Evolutionary conservation across 306 rosid species (phyloP).

Genomic region (Dryas drummondii): DNA sequence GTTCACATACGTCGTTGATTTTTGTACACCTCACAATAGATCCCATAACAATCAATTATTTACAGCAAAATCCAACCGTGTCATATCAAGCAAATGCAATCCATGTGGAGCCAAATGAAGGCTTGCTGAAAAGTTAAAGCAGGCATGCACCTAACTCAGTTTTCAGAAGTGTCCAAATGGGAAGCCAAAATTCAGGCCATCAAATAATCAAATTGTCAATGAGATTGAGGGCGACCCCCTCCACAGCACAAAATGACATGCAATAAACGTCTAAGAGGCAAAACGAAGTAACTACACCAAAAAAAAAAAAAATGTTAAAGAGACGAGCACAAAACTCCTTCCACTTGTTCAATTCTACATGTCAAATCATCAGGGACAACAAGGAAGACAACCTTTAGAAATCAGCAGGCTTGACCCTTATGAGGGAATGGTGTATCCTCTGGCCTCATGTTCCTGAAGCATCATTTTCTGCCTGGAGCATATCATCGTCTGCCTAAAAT

Average conservation of each 20-base stretch:
- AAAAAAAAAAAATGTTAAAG: neutral
- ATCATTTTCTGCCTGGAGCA: neutral
- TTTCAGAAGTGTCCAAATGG: constrained; percentile 3
- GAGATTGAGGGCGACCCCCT: neutral
- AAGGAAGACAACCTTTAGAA: constrained; percentile 6
- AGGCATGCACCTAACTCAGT: constrained; percentile 3
- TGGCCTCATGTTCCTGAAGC: neutral
- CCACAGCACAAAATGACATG: neutral
- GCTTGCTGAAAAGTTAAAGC: constrained; percentile 15
- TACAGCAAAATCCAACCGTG: neutral
- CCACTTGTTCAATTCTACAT: neutral
- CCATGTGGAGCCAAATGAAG: neutral
- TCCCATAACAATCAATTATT: neutral
- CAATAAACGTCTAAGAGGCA: neutral
- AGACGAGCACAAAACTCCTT: neutral
- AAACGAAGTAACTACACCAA: neutral
- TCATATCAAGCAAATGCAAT: neutral
- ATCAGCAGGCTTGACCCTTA: neutral
- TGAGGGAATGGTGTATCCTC: neutral
- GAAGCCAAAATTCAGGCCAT: constrained; percentile 4
- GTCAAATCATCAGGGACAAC: constrained; percentile 8
- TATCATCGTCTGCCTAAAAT: neutral
- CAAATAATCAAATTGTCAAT: neutral
- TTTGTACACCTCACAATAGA: neutral
- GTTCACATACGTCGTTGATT: neutral